Evolutionary conservation across 2,329 filamentous ascomycete genomes (phyloP), one percentile per base, ranked within the genome.

Genomic region (Tolypocladium pustulatum): DNA sequence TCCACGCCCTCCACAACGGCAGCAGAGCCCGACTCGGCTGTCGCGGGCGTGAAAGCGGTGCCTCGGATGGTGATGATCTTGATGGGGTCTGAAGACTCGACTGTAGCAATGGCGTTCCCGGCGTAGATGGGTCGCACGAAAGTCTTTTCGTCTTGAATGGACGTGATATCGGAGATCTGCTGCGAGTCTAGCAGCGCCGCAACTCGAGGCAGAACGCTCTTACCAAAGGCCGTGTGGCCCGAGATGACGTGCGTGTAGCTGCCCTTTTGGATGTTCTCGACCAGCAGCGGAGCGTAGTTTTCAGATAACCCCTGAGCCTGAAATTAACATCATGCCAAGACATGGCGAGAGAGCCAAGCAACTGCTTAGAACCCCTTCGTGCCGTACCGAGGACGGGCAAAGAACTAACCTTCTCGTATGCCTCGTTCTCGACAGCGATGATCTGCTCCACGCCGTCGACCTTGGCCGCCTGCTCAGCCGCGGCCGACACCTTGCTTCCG

Each of bases 81-180:
- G 72, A 91, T 84, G 20, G 81, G 71, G 69, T 99, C 94, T 62
- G 83, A 84, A 3, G 91, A 96, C 75, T 97, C 90, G 60, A 99
- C 92, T 12, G 94, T 99, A 40, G 95, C 85, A 69, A 99, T 96
- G 54, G 93, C 94, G 71, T 99, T 99, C 58, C 94, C 94, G 59
- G 94, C 94, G 73, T 99, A 99, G 69, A 99, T 97, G 34, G 94
- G 93, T 59, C 94, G 89, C 58, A 97, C 88, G 69, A 99, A 99
- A 15, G 91, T 97, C 73, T 93, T 92, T 73, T 96, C 92, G 73
- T 84, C 84, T 74, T 97, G 86, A 69, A 99, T 88, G 1, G 76
- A 81, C 22, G 86, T 97, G 65, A 97, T 89, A 72, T 99, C 94
- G 52, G 92, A 96, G 61, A 99, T 86, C 71, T 96, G 92, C 76